Percentiles rank a stretch among this genome's conserved stretches.
Evolutionary conservation across 2,329 filamentous ascomycete species (phyloP).

Genomic region (Cephalotrichum gorgonifer): DNA sequence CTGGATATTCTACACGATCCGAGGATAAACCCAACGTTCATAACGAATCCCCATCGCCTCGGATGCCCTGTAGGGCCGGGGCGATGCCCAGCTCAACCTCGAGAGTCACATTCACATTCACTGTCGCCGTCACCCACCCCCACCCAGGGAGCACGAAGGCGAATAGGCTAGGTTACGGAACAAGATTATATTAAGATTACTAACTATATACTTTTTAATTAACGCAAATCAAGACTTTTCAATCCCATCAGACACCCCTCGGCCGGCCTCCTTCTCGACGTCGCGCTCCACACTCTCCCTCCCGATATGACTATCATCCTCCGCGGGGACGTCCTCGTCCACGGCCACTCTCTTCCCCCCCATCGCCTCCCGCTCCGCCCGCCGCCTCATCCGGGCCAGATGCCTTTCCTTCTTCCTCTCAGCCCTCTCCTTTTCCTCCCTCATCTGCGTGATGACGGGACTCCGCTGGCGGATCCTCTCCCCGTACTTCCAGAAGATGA

Average conservation of each 20-base stretch:
- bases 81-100: no score
- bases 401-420: slow-evolving; percentile 7
- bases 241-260: not conserved
- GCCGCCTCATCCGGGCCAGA: slow-evolving; percentile 1
- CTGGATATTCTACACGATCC: no score
- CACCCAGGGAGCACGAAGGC: no score
- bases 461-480: slow-evolving; percentile 41
- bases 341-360: not conserved
- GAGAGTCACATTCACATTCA: no score
- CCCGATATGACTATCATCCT: not conserved
- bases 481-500: slow-evolving; percentile 63
- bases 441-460: slow-evolving; percentile 31
- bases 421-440: slow-evolving; percentile 30
- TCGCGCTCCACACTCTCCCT: not conserved
- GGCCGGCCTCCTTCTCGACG: not conserved
- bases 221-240: not conserved
- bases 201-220: not conserved
- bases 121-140: no score
- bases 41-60: no score
- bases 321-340: not conserved
- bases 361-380: not conserved
- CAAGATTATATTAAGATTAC: not conserved
- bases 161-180: no score
- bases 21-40: no score
- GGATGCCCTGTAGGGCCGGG: no score